Conservation (phyloP, 2,329 filamentous ascomycete genomes). For the Alternaria sp. region DNA sequence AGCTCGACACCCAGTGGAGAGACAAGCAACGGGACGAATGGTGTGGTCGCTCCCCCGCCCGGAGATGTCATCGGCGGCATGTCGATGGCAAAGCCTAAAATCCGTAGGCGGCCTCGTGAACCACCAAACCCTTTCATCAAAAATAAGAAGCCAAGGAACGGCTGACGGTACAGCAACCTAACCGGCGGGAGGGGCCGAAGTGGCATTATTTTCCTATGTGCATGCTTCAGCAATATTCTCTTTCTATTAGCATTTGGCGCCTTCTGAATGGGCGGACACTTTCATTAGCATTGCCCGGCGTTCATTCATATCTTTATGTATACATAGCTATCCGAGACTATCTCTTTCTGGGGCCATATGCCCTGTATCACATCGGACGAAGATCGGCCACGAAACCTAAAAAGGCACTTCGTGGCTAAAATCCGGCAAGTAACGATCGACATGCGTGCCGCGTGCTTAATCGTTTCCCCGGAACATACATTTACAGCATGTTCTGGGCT, state of each 20-base stretch:
- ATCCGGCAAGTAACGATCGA: slow-evolving; percentile 27
- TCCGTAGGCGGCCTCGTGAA: slow-evolving; percentile 38
- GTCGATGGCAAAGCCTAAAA: slow-evolving; percentile 42
- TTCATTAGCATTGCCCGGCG: slow-evolving; percentile 15
- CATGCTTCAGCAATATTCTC: slow-evolving; percentile 9
- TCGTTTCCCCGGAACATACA: slow-evolving; percentile 4
- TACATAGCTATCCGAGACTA: slow-evolving; percentile 8
- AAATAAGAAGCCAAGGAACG: slow-evolving; percentile 38
- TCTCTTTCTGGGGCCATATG: slow-evolving; percentile 15
- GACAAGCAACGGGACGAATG: slow-evolving; percentile 15
- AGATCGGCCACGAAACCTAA: slow-evolving; percentile 19
- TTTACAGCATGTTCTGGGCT: neutral
- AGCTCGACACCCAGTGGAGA: slow-evolving; percentile 26
- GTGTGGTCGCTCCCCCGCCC: slow-evolving; percentile 6
- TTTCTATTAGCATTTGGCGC: slow-evolving; percentile 6
- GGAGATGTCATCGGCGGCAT: slow-evolving; percentile 33
- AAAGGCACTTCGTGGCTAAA: slow-evolving; percentile 22
- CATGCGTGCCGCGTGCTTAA: slow-evolving; percentile 14
- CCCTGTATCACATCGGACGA: slow-evolving; percentile 10
- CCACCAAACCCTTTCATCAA: slow-evolving; percentile 40
- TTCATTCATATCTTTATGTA: slow-evolving; percentile 9
- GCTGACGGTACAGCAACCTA: slow-evolving; percentile 18
- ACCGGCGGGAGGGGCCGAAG: neutral
- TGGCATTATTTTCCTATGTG: slow-evolving; percentile 9
- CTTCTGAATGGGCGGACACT: neutral